Evolutionary conservation across 148 eudicot species (phyloP), one percentile per base, ranked within the genome.

Genomic region (Gaultheria prostrata): DNA sequence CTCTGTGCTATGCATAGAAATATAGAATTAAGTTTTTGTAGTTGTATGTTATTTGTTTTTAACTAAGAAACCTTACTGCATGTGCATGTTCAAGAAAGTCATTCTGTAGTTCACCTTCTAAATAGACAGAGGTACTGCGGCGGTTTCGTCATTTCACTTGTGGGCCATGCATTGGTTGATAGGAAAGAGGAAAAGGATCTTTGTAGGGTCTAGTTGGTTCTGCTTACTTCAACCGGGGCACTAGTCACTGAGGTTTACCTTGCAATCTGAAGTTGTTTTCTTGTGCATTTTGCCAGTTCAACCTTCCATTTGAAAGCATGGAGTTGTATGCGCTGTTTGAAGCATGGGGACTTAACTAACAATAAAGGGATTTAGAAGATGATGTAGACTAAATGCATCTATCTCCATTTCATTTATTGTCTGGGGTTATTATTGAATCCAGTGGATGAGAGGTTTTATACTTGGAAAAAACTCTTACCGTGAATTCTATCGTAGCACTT

Each of bases 401-500:
- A 20, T 65, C 43, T 67, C 6, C 51, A 46, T 20, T 35, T 49
- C 28, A 5, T 49, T 63, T 18, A 2, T 82, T 30, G 30, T 57
- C 6, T 76, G 26, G 45, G 39, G 20, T 49, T 50, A 21, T 17
- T 54, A 15, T 30, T 78, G 45, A 70, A 70, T 70, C 2, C 21
- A 11, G 39, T 28, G 70, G 43, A 17, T 50, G 24, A 43, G 67
- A 84, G 45, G 71, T 77, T 71, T 77, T 30, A 20, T 39, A 24
- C 18, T 3, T 20, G 7, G 32, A 24, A 39, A 39, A 78, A 82
- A 24, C 50, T 46, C 92, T 86, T 91, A 94, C 98, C 92, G 88
- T 50, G 85, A 94, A 90, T 49, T 95, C 98, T 12, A 90, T 87
- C 82, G 82, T 39, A 71, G 98, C 98, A 82, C 98, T 91, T 85